Conservation (phyloP, 352 stramenopile species). For the Thalassiosira sp. region DNA sequence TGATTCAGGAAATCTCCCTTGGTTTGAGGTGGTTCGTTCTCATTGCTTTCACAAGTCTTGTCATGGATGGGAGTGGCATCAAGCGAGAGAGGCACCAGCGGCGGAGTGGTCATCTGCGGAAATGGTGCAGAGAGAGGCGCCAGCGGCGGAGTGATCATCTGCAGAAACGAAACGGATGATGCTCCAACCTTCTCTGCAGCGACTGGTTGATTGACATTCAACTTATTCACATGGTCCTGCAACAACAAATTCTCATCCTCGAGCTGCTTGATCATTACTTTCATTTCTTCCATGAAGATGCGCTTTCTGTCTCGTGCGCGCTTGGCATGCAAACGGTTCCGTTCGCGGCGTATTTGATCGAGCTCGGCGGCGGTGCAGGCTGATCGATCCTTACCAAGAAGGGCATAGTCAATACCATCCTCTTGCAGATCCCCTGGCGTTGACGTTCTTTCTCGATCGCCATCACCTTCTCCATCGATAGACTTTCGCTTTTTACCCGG, state of each 20-base stretch:
- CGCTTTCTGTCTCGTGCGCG: conserved; percentile 76
- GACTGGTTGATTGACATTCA: conserved; percentile 40
- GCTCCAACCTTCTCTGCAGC: background rate
- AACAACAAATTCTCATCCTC: conserved; percentile 74
- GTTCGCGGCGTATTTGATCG: conserved; percentile 76
- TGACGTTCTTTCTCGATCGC: background rate
- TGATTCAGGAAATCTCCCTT: conserved; percentile 61
- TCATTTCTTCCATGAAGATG: conserved; percentile 81
- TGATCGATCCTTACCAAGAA: conserved; percentile 75
- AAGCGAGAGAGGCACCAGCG: background rate
- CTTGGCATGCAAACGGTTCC: conserved; percentile 83
- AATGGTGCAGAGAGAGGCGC: background rate
- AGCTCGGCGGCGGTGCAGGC: conserved; percentile 74
- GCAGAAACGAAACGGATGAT: background rate
- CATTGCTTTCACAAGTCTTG: background rate
- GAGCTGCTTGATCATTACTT: conserved; percentile 71
- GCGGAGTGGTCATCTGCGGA: background rate
- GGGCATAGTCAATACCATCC: conserved; percentile 79
- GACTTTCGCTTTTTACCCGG: conserved; percentile 67
- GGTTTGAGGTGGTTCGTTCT: conserved; percentile 1
- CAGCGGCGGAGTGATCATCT: conserved; percentile 2
- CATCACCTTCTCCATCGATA: conserved; percentile 8
- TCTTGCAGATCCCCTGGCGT: conserved; percentile 44
- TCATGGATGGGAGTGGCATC: conserved; percentile 1
- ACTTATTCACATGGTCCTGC: conserved; percentile 51